A percentile compares a stretch with the other conserved stretches of the same genome.
These are phyloP conservation scores for Penicillium concentricum DNA, from an alignment of 2,329 filamentous ascomycete species.

Conservation along the genomic window DNA sequence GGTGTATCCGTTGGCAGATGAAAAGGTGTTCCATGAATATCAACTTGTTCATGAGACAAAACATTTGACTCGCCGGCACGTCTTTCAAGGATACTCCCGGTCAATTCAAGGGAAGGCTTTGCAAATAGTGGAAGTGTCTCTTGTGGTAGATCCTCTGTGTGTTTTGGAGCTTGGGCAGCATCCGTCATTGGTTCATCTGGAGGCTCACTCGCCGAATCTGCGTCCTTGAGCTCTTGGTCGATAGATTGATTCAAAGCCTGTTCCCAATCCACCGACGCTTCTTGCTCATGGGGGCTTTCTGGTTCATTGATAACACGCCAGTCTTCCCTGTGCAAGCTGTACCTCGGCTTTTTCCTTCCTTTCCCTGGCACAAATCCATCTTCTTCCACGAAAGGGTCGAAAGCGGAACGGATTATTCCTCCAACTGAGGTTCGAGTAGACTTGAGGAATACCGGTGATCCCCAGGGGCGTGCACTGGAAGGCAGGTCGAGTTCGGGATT, in stretches of 20 bases:
- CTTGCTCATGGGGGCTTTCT: slow-evolving; percentile 63
- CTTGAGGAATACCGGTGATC: slow-evolving; percentile 78
- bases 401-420: slow-evolving; percentile 61
- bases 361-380: slow-evolving; percentile 60
- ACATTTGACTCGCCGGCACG: slow-evolving; percentile 2
- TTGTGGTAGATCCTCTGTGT: slow-evolving; percentile 1
- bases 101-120: slow-evolving; percentile 19
- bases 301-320: slow-evolving; percentile 76
- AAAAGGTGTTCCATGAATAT: neutral
- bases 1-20: slow-evolving; percentile 37
- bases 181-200: neutral
- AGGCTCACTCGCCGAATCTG: neutral
- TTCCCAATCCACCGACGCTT: slow-evolving; percentile 27
- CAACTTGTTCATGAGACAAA: neutral
- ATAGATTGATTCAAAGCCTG: slow-evolving; percentile 28
- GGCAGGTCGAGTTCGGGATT: slow-evolving; percentile 3
- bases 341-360: slow-evolving; percentile 68
- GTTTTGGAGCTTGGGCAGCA: neutral
- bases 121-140: slow-evolving; percentile 12
- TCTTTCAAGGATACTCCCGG: slow-evolving; percentile 11
- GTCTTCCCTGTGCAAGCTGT: slow-evolving; percentile 62
- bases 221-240: slow-evolving; percentile 25
- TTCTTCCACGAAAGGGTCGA: slow-evolving; percentile 67
- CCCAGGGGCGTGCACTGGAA: slow-evolving; percentile 56
- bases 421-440: slow-evolving; percentile 68